Evolutionary conservation across 768 basidiomycete species (phyloP).

Genomic region (Macrolepiota albuminosa): DNA sequence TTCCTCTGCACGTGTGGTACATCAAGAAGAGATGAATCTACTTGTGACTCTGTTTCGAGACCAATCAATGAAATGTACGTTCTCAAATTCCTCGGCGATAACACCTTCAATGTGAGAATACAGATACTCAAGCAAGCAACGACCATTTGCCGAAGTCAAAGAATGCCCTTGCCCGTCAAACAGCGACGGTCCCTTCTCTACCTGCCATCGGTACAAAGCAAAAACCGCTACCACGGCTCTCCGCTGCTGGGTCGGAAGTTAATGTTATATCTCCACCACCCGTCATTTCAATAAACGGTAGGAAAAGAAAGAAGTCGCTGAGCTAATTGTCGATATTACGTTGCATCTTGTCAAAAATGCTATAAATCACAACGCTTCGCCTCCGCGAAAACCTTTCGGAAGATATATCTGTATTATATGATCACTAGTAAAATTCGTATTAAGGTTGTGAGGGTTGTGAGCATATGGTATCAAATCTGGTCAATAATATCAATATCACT

Average conservation of each 20-base stretch:
- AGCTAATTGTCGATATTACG: conserved; percentile 18
- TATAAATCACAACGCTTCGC: background rate
- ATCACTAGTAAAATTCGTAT: background rate
- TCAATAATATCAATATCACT: background rate
- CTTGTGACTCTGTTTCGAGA: conserved; percentile 63
- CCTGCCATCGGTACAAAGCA: conserved; percentile 5
- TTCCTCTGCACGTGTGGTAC: conserved; percentile 30
- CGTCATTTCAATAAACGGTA: conserved; percentile 31
- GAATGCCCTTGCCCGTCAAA: background rate
- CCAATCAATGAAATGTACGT: conserved; percentile 40
- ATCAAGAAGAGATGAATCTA: conserved; percentile 49
- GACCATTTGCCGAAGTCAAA: conserved; percentile 6
- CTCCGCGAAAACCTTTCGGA: background rate
- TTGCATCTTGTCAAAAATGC: background rate
- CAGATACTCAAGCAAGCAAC: conserved; percentile 4
- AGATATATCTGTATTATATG: background rate
- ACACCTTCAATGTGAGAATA: background rate
- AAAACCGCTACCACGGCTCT: conserved; percentile 1
- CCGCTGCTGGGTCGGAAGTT: background rate
- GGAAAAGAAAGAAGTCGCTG: conserved; percentile 52
- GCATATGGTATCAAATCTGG: background rate
- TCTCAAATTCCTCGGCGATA: background rate
- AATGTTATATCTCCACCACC: conserved; percentile 16
- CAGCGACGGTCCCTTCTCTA: conserved; percentile 1
- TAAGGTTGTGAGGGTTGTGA: background rate